Percentiles rank a stretch among this genome's conserved stretches.
Evolutionary conservation across 140 eudicot genomes (phyloP).

Genomic region (Bidens hawaiensis): DNA sequence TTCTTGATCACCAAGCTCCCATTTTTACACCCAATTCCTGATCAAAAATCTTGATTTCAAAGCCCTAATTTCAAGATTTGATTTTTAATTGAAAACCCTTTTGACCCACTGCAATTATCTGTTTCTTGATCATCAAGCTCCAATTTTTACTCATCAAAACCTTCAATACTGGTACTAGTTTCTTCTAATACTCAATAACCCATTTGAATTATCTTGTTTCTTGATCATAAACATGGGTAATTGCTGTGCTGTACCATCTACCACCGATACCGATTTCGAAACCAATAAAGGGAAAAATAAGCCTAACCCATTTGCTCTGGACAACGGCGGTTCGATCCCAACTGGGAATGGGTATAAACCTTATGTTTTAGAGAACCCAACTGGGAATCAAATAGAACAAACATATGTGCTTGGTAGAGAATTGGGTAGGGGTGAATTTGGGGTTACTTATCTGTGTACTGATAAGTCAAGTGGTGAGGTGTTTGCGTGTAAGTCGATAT

Average conservation of each 20-base stretch:
- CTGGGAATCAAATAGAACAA: conserved; percentile 67
- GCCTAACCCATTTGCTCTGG: conserved; percentile 71
- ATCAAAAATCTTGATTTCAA: neutral
- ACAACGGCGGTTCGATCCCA: conserved; percentile 34
- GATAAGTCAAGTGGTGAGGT: conserved; percentile 60
- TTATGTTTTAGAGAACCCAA: conserved; percentile 68
- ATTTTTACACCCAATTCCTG: too few relatives aligned
- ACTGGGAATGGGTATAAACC: conserved; percentile 48
- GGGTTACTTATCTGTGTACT: conserved; percentile 84
- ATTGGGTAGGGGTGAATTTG: conserved; percentile 96
- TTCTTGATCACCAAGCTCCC: too few relatives aligned
- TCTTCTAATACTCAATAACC: too few relatives aligned
- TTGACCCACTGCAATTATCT: conserved; percentile 9
- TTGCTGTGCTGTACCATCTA: conserved; percentile 65
- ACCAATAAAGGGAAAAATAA: conserved; percentile 45
- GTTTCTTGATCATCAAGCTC: too few relatives aligned
- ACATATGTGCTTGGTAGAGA: conserved; percentile 80
- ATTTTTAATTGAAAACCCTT: neutral
- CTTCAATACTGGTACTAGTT: too few relatives aligned
- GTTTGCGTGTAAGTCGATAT: conserved; percentile 85
- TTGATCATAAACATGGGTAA: conserved; percentile 47
- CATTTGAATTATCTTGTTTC: neutral
- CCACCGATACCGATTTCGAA: conserved; percentile 42
- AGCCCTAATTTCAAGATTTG: conserved; percentile 10
- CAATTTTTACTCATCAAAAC: too few relatives aligned